Base-by-base conservation (phyloP, 257 asterid species). In the Rauvolfia tetraphylla region DNA sequence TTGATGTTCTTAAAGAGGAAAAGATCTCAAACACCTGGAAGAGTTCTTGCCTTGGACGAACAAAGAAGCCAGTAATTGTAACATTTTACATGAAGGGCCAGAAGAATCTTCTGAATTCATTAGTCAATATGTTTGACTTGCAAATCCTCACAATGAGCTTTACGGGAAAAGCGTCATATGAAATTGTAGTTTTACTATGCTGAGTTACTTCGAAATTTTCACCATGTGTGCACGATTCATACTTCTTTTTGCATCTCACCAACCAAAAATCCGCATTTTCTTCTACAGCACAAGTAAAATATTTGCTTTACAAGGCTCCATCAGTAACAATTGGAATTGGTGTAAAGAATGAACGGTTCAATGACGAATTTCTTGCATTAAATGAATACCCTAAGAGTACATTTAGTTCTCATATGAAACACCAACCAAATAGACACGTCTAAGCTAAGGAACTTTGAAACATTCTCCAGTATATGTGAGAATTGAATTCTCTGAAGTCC, bases 401-500 rank as follows among this genome's bases (percentile, higher is more conserved):
- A 69, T 69, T 69, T 25, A 22, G 8, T 23, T 48, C 73, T n/a
- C 10, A 39, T 18, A 39, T 66, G 29, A 4, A 13, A 48, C 51
- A 33, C 29, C 58, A 18, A 17, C 14, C 27, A 54, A 25, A n/a
- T 39, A 22, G 22, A 18, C 15, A 73, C 33, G 38, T 62, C 56
- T 62, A 63, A 62, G 33, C 31, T 27, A 31, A 31, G 49, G 34
- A 31, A 33, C 33, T 63, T 56, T 25, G 63, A 25, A 54, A 78
- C 54, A 56, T 79, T 48, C 25, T 48, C 76, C 72, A 56, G 77
- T 41, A 39, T 31, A 73, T 41, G 33, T 59, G 68, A 65, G 73
- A 44, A 20, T 67, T 57, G 69, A 74, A 77, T 87, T 84, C 89
- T 85, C 90, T 78, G 87, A 83, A 87, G 84, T 83, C 92, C 83